Percentiles rank a stretch among this genome's conserved stretches.
phyloP scores from a whole-genome alignment of 352 stramenopile genomes.

The Achlya hypogyna region DNA sequence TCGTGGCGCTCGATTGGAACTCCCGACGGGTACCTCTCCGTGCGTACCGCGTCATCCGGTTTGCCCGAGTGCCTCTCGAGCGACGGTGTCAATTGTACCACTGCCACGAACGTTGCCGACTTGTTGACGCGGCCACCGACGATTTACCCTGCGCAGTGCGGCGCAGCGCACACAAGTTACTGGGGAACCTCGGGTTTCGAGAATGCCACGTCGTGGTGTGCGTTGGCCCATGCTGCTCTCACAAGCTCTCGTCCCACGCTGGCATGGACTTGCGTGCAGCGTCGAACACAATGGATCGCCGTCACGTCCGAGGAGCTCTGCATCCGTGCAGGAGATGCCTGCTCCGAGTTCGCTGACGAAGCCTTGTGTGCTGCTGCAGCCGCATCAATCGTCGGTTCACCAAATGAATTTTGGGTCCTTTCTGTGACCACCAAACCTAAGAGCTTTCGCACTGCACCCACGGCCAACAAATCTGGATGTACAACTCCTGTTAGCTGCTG shows the following conservation, averaged over 20 bases:
- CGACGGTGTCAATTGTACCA: background rate
- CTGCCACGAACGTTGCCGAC: too few species aligned
- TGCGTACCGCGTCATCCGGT: background rate
- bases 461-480: background rate
- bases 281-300: background rate
- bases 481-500: background rate
- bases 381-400: too few species aligned
- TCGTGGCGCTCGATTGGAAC: too few species aligned
- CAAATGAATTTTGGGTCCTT: too few species aligned
- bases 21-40: background rate
- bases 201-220: background rate
- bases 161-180: background rate
- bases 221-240: background rate
- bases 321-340: too few species aligned
- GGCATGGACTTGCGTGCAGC: background rate
- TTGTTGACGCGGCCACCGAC: too few species aligned
- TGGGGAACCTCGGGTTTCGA: background rate
- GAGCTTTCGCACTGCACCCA: background rate
- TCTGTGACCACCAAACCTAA: too few species aligned
- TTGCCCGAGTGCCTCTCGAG: background rate
- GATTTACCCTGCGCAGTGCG: background rate
- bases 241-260: background rate
- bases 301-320: too few species aligned
- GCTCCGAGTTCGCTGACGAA: too few species aligned
- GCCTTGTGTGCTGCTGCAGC: too few species aligned